phyloP scores from a whole-genome alignment of 2,329 filamentous ascomycete species.

The Cadophora luteo-olivacea region DNA sequence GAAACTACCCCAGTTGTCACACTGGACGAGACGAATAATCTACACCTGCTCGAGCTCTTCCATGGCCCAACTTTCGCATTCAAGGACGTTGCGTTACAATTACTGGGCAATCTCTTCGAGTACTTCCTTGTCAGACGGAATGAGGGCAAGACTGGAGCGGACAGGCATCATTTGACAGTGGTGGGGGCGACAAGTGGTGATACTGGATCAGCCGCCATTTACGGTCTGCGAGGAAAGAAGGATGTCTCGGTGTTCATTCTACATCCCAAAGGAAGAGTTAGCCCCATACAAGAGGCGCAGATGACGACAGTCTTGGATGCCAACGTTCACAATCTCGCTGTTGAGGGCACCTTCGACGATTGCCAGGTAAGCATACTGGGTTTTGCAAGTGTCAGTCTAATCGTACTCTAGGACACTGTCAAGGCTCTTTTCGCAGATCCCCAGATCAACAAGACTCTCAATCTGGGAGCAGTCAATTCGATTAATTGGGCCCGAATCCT shows the following conservation, averaged over 20 bases:
- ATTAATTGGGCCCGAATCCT: constrained; percentile 97
- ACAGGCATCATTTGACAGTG: constrained; percentile 79
- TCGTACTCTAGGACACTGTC: constrained; percentile 73
- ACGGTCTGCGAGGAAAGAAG: constrained; percentile 92
- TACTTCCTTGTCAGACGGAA: constrained; percentile 83
- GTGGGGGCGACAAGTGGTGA: constrained; percentile 87
- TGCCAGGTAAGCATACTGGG: constrained; percentile 69
- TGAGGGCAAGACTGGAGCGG: constrained; percentile 66
- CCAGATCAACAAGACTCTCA: constrained; percentile 80
- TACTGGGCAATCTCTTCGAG: constrained; percentile 94
- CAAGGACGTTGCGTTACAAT: constrained; percentile 93
- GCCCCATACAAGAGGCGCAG: constrained; percentile 91
- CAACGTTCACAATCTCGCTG: constrained; percentile 91
- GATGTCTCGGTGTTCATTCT: constrained; percentile 97
- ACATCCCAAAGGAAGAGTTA: constrained; percentile 88
- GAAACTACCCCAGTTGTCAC: constrained; percentile 81
- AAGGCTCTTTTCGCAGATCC: constrained; percentile 90
- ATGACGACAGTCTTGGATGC: constrained; percentile 93
- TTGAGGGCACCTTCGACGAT: constrained; percentile 93
- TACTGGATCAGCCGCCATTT: constrained; percentile 94
- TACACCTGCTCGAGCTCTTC: constrained; percentile 92
- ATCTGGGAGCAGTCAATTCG: constrained; percentile 91
- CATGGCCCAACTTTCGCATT: constrained; percentile 96
- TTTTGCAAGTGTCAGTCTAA: constrained; percentile 25
- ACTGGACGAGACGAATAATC: constrained; percentile 72